Base-by-base conservation (phyloP, 148 eudicot species). In the Limonium bicolor region DNA sequence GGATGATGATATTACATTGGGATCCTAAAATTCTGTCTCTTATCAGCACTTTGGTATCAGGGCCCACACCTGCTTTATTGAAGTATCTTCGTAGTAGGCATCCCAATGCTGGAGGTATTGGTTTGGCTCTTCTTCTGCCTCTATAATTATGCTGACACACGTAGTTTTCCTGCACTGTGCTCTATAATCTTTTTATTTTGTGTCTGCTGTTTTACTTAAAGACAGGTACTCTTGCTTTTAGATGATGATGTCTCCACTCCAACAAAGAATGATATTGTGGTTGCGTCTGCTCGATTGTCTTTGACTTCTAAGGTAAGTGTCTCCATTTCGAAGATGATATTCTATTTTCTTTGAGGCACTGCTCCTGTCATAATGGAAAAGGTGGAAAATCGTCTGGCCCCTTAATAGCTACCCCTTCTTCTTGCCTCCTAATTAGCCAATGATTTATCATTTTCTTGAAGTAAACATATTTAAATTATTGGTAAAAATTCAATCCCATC, bases 71-170 rank as follows among this genome's bases (percentile, higher is more conserved):
- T 39, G 80, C 95, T 58, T 60, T 90, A 56, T 56, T 90, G 64
- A 85, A 56, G 70, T 76, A 74, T 65, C 88, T 90, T 42, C 77
- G 80, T 43, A 71, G 95, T 76, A 80, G 93, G 67, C 99, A 84
- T 30, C 99, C 93, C 31, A 51, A 67, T 22, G 79, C 85, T 50
- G 87, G 80, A 78, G 99, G 99, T 90, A 71, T 31, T 28, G 17
- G 23, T 20, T 24, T 36, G 27, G 25, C 29, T 20, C 3, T 13
- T 31, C 20, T 34, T 42, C 51, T 32, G 24, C 8, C 18, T 36
- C 15, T 18, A 34, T n/a, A 41, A 41, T 4, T 21, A 11, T 41
- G 22, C n/a, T n/a, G n/a, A n/a, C n/a, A n/a, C n/a, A n/a, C n/a
- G n/a, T n/a, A n/a, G n/a, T n/a, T n/a, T n/a, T n/a, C n/a, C n/a